Evolutionary conservation across 805 yeast species (phyloP), one percentile per base, ranked within the genome.

Genomic region (Metschnikowia chrysomelidarum): DNA sequence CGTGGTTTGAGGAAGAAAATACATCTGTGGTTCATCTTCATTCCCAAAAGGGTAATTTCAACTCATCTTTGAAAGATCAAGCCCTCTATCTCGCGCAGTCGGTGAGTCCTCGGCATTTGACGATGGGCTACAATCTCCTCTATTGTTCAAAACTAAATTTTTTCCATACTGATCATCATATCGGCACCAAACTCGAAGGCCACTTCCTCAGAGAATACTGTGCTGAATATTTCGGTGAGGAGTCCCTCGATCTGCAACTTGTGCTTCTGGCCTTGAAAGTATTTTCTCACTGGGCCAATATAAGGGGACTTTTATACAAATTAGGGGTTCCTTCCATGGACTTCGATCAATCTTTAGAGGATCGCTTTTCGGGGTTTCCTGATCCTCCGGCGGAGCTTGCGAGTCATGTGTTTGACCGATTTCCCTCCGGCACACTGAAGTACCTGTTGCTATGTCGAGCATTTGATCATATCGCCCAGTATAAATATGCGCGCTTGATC

Each of bases 221-320:
- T 27, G 44, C 44, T 14, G 57, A 60, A 25, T 59, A 64, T 36
- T 71, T 62, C 38, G 77, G 75, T 5, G 53, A 45, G 4, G 67
- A 57, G 3, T 64, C 68, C 0, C 42, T 73, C 18, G 52, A 51
- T 7, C 64, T 71, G 30, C 57, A 54, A 0, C 71, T 65, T 26
- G 70, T 73, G 19, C 65, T 70, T 39, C 60, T 65, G 19, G 74
- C 78, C 0, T 51, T 75, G 20, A 65, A 75, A 39, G 69, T 75
- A 21, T 73, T 75, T 44, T 71, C 69, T 13, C 78, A 75, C 51
- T 75, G 80, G 80, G 73, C 75, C 18, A 67, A 71, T 36, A 73
- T 70, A 33, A 65, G 67, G 41, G 77, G 78, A 3, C 57, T 73
- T 11, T 49, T 75, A 22, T 57, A 64, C 45, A 63, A 61, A 41